Conservation (phyloP, 352 stramenopile genomes). For the Globisporangium cystogenes region DNA sequence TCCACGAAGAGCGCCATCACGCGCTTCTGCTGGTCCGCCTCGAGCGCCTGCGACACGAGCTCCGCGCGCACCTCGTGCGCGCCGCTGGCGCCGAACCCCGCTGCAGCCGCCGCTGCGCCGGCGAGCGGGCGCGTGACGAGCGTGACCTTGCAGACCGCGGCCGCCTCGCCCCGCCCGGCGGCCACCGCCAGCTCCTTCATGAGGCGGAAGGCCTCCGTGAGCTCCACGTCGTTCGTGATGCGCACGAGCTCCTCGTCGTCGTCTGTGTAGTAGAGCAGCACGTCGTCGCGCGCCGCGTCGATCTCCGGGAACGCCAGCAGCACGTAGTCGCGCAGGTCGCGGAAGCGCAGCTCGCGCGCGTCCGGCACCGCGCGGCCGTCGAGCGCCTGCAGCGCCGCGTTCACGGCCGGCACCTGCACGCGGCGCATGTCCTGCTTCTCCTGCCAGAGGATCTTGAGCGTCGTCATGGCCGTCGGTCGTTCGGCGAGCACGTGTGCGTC, state of each 20-base stretch:
- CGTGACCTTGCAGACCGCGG: constrained; percentile 68
- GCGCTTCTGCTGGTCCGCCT: constrained; percentile 53
- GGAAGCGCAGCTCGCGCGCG: constrained; percentile 37
- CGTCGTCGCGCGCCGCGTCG: constrained; percentile 18
- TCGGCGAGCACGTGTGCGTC: neutral
- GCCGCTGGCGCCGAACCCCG: constrained; percentile 5
- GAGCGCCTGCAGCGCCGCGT: constrained; percentile 42
- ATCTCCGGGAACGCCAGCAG: constrained; percentile 63
- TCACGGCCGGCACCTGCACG: constrained; percentile 65
- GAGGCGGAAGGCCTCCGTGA: constrained; percentile 69
- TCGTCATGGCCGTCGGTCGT: constrained; percentile 38
- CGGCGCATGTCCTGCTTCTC: constrained; percentile 83
- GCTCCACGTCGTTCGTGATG: constrained; percentile 77
- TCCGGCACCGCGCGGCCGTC: constrained; percentile 31
- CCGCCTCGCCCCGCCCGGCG: constrained; percentile 27
- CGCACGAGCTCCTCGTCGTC: constrained; percentile 80
- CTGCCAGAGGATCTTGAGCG: constrained; percentile 81
- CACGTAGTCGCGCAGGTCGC: constrained; percentile 63
- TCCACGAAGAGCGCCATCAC: constrained; percentile 71
- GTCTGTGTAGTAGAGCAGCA: constrained; percentile 81
- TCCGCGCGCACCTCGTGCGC: constrained; percentile 16
- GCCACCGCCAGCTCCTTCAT: constrained; percentile 61
- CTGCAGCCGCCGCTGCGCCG: constrained; percentile 2
- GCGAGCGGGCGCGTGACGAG: constrained; percentile 30
- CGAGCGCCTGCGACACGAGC: constrained; percentile 34